A percentile compares a stretch with the other conserved stretches of the same genome.
Evolutionary conservation across 2,329 filamentous ascomycete genomes (phyloP).

Genomic region (Alternaria postmessia): DNA sequence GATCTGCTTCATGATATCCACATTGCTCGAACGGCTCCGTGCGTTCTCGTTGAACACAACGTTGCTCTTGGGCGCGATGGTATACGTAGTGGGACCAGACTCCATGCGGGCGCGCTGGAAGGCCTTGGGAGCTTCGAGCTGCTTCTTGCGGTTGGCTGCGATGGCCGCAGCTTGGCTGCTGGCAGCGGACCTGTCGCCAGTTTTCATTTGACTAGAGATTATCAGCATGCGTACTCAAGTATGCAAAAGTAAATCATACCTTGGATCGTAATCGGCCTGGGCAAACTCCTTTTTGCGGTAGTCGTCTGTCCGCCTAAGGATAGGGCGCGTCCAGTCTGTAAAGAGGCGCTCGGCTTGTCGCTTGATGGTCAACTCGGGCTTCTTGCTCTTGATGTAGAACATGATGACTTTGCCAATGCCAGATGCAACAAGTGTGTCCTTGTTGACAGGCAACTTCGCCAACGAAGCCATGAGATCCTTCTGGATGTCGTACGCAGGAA

Average conservation of each 20-base stretch:
- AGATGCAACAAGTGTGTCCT: constrained; percentile 87
- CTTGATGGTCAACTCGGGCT: constrained; percentile 87
- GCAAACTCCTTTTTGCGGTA: constrained; percentile 85
- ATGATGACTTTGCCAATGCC: constrained; percentile 96
- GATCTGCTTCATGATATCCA: constrained; percentile 45
- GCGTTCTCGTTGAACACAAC: constrained; percentile 46
- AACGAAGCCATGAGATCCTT: constrained; percentile 89
- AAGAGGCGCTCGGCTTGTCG: constrained; percentile 91
- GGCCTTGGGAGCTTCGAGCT: constrained; percentile 60
- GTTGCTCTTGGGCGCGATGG: constrained; percentile 68
- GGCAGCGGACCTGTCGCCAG: constrained; percentile 23
- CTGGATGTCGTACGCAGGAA: constrained; percentile 97
- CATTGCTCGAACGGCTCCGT: constrained; percentile 34
- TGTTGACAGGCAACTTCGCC: constrained; percentile 82
- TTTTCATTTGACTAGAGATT: constrained; percentile 22
- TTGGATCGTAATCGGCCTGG: constrained; percentile 67
- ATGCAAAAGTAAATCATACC: constrained; percentile 43
- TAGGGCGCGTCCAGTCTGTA: constrained; percentile 93
- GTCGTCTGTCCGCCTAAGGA: constrained; percentile 91
- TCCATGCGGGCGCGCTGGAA: constrained; percentile 68
- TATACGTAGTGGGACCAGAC: constrained; percentile 67
- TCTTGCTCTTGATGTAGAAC: constrained; percentile 96
- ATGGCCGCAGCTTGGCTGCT: constrained; percentile 46
- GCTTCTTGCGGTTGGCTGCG: constrained; percentile 55
- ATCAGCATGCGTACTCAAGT: constrained; percentile 24